Base-by-base conservation (phyloP, 306 rosid species). In the Dalbergia cochinchinensis region DNA sequence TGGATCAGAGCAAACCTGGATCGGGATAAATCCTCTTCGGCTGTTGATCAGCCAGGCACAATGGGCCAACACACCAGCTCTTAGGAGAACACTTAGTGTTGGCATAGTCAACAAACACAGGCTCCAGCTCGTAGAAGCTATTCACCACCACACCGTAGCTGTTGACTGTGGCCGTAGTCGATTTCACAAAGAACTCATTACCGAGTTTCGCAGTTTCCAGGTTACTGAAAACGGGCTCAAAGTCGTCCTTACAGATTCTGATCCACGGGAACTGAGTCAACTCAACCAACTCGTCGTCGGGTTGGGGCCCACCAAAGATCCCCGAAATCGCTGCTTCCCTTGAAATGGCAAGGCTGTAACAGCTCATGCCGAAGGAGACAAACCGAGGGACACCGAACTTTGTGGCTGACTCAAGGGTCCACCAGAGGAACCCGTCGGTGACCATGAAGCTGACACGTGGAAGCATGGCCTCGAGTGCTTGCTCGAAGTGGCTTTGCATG, bases 71-170 rank as follows among this genome's bases (percentile, higher is more conserved):
- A 22, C 73, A 77, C 55, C 73, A 77, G 41, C 0, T 0, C 70
- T 65, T 65, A 0, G 45, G 58, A 48, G 73, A 7, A 19, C 5
- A 8, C 6, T 51, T 5, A 1, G 9, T 22, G 12, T 53, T 77
- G 16, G 37, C 0, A 14, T 35, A 20, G 0, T 77, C 73, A 19
- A 65, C 73, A 20, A 65, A 77, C 16, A 18, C n/a, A 53, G 73
- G 54, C n/a, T 77, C 80, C 0, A 77, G 73, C 44, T 77, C 73
- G 11, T 65, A 77, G 65, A 77, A 77, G 41, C 80, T 65, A 6
- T 77, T 77, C 0, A 65, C 65, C 16, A 77, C 13, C 0, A 77
- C 6, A 4, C 73, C 57, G 12, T 20, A 42, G 35, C 73, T 67
- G 16, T 5, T 42, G 3, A 0, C 3, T 7, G 16, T 12, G 3